Conservation (phyloP, 2,329 filamentous ascomycete genomes). For the Mycosphaerella arachidis region DNA sequence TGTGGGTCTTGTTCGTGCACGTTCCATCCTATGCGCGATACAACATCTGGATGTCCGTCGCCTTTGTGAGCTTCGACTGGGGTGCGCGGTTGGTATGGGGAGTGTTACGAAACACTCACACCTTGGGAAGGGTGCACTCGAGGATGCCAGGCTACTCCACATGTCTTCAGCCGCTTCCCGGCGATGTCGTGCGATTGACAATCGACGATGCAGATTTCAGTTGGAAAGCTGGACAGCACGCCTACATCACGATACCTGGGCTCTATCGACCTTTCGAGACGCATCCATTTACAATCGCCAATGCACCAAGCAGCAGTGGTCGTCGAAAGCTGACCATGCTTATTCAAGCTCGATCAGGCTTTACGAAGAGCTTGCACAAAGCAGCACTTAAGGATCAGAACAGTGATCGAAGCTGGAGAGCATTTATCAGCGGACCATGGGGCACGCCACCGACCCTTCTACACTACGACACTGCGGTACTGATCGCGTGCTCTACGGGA, state of each 20-base stretch:
- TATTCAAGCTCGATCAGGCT: conserved; percentile 30
- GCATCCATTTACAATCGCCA: conserved; percentile 59
- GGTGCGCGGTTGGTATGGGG: conserved; percentile 23
- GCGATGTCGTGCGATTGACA: conserved; percentile 54
- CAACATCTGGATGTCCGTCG: conserved; percentile 30
- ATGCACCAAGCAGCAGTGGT: conserved; percentile 37
- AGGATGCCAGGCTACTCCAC: conserved; percentile 24
- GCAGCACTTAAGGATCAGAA: conserved; percentile 16
- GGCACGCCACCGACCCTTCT: conserved; percentile 38
- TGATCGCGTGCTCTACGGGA: conserved; percentile 58
- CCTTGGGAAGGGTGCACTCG: conserved; percentile 9
- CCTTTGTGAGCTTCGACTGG: conserved; percentile 31
- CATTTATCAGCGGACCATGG: conserved; percentile 30
- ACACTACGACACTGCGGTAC: conserved; percentile 58
- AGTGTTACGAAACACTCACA: conserved; percentile 26
- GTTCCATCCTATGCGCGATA: conserved; percentile 34
- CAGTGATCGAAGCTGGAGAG: conserved; percentile 14
- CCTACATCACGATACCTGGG: conserved; percentile 56
- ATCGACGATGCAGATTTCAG: conserved; percentile 51
- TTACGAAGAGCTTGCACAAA: conserved; percentile 25
- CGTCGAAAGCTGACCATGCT: conserved; percentile 19
- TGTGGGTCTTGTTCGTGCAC: conserved; percentile 50
- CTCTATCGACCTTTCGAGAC: conserved; percentile 50
- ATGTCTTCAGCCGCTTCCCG: conserved; percentile 42
- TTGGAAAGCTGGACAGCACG: conserved; percentile 61